phyloP scores from a whole-genome alignment of 192 early-diverging fungal genomes.

The Hyaloraphidium curvatum region DNA sequence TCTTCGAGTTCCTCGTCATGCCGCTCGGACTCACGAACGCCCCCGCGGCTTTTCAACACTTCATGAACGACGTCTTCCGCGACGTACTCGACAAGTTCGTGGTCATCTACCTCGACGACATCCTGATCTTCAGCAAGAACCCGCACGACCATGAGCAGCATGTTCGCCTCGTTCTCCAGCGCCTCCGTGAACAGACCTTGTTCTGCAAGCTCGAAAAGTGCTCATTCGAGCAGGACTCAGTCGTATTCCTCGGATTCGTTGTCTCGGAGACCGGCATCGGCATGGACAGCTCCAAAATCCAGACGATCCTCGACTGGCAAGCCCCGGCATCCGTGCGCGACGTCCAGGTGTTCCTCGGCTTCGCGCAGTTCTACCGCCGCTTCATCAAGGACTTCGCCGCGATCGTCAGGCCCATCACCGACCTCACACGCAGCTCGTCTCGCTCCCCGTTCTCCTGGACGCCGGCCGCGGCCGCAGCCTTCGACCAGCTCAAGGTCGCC shows the following conservation, averaged over 20 bases:
- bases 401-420: slow-evolving; percentile 10
- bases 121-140: neutral
- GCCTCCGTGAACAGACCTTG: slow-evolving; percentile 4
- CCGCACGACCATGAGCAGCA: neutral
- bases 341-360: slow-evolving; percentile 10
- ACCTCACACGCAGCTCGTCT: neutral
- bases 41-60: slow-evolving; percentile 28
- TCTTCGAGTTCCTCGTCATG: slow-evolving; percentile 33
- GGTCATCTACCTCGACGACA: slow-evolving; percentile 4
- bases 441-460: neutral
- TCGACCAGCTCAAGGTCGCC: slow-evolving; percentile 11
- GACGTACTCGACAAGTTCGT: slow-evolving; percentile 15
- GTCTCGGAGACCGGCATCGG: slow-evolving; percentile 14
- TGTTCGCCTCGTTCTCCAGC: slow-evolving; percentile 2
- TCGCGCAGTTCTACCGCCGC: slow-evolving; percentile 16
- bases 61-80: slow-evolving; percentile 24
- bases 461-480: slow-evolving; percentile 3
- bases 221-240: no score
- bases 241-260: slow-evolving; percentile 11
- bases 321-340: slow-evolving; percentile 5
- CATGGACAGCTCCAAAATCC: slow-evolving; percentile 13
- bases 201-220: neutral
- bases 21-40: slow-evolving; percentile 42
- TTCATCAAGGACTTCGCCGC: slow-evolving; percentile 11
- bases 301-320: slow-evolving; percentile 9